Percentiles rank a stretch among this genome's conserved stretches.
Conservation (phyloP, 495 filamentous ascomycete genomes). For the Penicillium flavigenum region DNA sequence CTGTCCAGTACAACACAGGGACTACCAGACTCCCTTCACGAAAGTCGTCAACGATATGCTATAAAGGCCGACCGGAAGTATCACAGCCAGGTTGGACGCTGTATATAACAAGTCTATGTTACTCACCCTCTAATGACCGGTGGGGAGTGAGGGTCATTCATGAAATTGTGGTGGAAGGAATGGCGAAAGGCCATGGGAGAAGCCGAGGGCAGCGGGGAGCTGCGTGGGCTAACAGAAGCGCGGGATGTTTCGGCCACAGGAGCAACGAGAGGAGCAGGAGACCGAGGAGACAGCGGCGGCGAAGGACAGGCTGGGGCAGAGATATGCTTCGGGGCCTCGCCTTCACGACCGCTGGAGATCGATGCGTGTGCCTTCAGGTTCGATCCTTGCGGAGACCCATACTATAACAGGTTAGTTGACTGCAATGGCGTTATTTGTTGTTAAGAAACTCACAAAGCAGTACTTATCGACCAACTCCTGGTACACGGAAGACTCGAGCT, state of each 20-base stretch:
- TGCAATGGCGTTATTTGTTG: conserved; percentile 11
- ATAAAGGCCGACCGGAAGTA: conserved; percentile 9
- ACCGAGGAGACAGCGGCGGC: conserved; percentile 28
- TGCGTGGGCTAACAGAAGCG: conserved; percentile 24
- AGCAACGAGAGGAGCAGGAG: conserved; percentile 23
- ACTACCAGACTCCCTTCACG: conserved; percentile 23
- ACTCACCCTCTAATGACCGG: conserved; percentile 49
- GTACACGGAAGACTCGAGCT: conserved; percentile 79
- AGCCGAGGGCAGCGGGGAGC: conserved; percentile 33
- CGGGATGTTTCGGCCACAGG: conserved; percentile 16
- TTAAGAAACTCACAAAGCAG: conserved; percentile 84
- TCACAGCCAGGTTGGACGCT: conserved; percentile 16
- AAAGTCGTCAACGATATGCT: conserved; percentile 24
- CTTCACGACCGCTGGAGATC: conserved; percentile 15
- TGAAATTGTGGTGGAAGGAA: conserved; percentile 42
- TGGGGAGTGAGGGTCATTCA: conserved; percentile 46
- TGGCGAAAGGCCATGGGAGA: conserved; percentile 42
- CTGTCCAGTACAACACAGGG: conserved; percentile 20
- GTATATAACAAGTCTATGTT: conserved; percentile 19
- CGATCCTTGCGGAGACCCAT: conserved; percentile 40
- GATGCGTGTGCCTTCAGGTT: conserved; percentile 18
- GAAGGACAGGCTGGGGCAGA: conserved; percentile 20
- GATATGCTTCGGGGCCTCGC: conserved; percentile 19
- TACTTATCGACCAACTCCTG: conserved; percentile 95
- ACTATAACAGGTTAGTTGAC: conserved; percentile 37